Conservation (phyloP, 129 eudicot genomes). For the Pseudognaphalium luteoalbum region DNA sequence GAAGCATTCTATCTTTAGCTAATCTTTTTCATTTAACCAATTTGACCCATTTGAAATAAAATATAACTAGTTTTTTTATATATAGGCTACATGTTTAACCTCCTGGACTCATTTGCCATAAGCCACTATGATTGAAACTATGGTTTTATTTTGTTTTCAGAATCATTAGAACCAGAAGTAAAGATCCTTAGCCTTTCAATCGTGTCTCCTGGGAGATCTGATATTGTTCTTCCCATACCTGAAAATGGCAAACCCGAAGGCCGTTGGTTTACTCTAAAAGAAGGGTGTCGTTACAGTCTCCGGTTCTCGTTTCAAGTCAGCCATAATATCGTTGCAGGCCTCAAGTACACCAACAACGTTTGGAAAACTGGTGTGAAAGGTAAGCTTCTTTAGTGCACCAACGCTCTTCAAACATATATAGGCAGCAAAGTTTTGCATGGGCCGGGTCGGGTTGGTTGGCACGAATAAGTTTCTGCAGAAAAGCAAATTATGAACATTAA, state of each 20-base stretch:
- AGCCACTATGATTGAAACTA: conserved; percentile 17
- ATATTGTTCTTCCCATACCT: conserved; percentile 58
- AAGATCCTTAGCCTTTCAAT: conserved; percentile 67
- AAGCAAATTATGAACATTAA: neutral
- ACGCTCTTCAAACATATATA: neutral
- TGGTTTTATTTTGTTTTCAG: conserved; percentile 33
- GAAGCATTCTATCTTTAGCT: neutral
- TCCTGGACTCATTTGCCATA: neutral
- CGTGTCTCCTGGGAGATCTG: conserved; percentile 55
- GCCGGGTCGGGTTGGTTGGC: neutral
- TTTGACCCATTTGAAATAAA: neutral
- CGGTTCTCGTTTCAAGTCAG: conserved; percentile 64
- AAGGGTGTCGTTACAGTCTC: conserved; percentile 63
- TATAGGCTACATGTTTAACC: neutral
- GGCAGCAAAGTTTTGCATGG: neutral
- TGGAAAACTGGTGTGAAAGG: conserved; percentile 81
- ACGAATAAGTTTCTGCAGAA: neutral
- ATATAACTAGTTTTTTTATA: neutral
- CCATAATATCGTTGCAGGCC: conserved; percentile 69
- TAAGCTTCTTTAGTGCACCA: conserved; percentile 19
- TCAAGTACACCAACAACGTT: conserved; percentile 60
- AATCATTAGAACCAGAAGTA: conserved; percentile 67
- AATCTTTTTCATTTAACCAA: neutral
- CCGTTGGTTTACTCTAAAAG: conserved; percentile 69
- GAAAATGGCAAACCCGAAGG: conserved; percentile 61